Conservation (phyloP, 1,139 yeast genomes). For the Insectozyma bohioensis region DNA sequence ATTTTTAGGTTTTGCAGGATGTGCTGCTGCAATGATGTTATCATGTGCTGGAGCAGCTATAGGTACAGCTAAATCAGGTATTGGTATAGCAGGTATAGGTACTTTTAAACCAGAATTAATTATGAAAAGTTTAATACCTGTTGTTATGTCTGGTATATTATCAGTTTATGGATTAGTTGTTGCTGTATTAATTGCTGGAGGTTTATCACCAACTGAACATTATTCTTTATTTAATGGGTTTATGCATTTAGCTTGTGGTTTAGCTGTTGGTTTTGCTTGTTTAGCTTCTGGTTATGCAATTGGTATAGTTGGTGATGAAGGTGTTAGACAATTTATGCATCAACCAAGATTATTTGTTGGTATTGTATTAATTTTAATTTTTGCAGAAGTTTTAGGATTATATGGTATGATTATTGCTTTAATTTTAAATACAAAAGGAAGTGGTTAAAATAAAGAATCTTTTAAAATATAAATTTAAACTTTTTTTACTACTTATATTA, state of each 20-base stretch:
- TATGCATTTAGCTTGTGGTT: slow-evolving; percentile 95
- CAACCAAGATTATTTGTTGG: slow-evolving; percentile 98
- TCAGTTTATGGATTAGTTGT: slow-evolving; percentile 97
- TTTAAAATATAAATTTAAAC: neutral
- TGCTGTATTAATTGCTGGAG: slow-evolving; percentile 93
- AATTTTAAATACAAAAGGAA: slow-evolving; percentile 85
- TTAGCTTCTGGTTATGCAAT: slow-evolving; percentile 98
- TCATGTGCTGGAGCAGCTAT: slow-evolving; percentile 96
- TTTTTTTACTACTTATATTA: slow-evolving; percentile 1
- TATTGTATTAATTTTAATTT: slow-evolving; percentile 94
- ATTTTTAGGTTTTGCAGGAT: slow-evolving; percentile 92
- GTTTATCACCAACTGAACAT: slow-evolving; percentile 69
- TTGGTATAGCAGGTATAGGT: slow-evolving; percentile 92
- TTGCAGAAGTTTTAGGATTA: slow-evolving; percentile 97
- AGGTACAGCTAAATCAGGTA: slow-evolving; percentile 98
- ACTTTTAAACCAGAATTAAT: slow-evolving; percentile 80
- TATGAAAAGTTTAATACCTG: slow-evolving; percentile 87
- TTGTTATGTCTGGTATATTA: slow-evolving; percentile 96
- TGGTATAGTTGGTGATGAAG: slow-evolving; percentile 98
- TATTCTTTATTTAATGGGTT: slow-evolving; percentile 92
- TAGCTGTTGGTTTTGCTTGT: slow-evolving; percentile 94
- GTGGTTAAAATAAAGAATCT: slow-evolving; percentile 31
- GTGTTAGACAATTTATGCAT: slow-evolving; percentile 95
- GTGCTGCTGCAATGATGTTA: slow-evolving; percentile 87
- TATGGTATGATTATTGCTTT: slow-evolving; percentile 94